Conservation (phyloP, 352 stramenopile genomes). For the Phytopythium delawarense region DNA sequence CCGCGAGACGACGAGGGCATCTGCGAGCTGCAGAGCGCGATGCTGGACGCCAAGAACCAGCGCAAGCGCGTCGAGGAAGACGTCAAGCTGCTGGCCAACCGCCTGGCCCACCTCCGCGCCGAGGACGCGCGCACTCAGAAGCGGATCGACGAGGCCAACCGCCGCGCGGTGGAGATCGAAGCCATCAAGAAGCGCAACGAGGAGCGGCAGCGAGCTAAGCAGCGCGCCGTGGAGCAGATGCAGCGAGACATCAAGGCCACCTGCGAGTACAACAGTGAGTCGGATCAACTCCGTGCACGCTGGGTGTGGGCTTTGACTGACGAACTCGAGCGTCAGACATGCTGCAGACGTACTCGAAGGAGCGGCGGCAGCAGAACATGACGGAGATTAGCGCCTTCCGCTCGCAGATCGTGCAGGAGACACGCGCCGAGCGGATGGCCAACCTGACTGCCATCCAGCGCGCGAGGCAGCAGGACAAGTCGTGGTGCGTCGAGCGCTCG, state of each 20-base stretch:
- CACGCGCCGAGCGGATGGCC: slow-evolving; percentile 31
- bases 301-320: neutral
- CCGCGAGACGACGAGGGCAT: slow-evolving; percentile 27
- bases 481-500: slow-evolving; percentile 35
- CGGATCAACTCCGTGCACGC: neutral
- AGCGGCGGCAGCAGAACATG: slow-evolving; percentile 37
- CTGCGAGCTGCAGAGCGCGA: slow-evolving; percentile 40
- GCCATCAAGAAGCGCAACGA: slow-evolving; percentile 56
- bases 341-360: slow-evolving; percentile 26
- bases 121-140: slow-evolving; percentile 55
- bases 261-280: slow-evolving; percentile 53
- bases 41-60: slow-evolving; percentile 60
- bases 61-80: slow-evolving; percentile 52
- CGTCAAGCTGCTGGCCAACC: slow-evolving; percentile 55
- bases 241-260: slow-evolving; percentile 45
- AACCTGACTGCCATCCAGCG: slow-evolving; percentile 43
- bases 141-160: slow-evolving; percentile 67
- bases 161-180: slow-evolving; percentile 55
- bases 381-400: slow-evolving; percentile 36
- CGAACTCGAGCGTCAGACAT: slow-evolving; percentile 10
- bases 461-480: slow-evolving; percentile 34
- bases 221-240: slow-evolving; percentile 44
- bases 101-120: slow-evolving; percentile 49
- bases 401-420: slow-evolving; percentile 51
- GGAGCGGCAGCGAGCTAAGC: slow-evolving; percentile 43